phyloP scores from a whole-genome alignment of 148 eudicot species.

The Nepenthes gracilis region DNA sequence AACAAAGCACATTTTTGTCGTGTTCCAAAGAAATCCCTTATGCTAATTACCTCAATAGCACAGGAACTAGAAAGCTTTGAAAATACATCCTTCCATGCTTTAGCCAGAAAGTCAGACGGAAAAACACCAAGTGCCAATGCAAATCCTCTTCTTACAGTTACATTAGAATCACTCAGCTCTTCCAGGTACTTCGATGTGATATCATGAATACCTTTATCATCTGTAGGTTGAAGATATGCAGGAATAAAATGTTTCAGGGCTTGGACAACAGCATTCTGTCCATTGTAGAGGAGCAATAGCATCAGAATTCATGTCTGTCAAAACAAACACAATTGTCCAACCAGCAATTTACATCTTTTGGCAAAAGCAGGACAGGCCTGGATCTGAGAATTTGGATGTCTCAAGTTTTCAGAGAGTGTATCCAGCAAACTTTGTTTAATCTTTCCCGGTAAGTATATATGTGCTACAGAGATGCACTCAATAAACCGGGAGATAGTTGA shows the following conservation, averaged over 20 bases:
- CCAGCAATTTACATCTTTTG: background rate
- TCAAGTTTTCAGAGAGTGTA: slow-evolving; percentile 72
- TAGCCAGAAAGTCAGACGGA: slow-evolving; percentile 61
- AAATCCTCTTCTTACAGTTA: slow-evolving; percentile 90
- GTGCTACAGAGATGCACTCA: slow-evolving; percentile 59
- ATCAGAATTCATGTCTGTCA: background rate
- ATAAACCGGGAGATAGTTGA: slow-evolving; percentile 86
- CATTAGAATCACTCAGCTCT: slow-evolving; percentile 77
- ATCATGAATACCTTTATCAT: slow-evolving; percentile 39
- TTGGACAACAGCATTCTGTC: slow-evolving; percentile 73
- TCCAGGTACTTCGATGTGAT: slow-evolving; percentile 49
- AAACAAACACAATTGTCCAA: background rate
- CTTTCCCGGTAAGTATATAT: slow-evolving; percentile 46
- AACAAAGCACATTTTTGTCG: no score
- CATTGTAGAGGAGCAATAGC: slow-evolving; percentile 11
- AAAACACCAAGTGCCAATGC: slow-evolving; percentile 84
- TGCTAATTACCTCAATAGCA: slow-evolving; percentile 58
- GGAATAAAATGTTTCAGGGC: slow-evolving; percentile 70
- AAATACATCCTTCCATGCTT: slow-evolving; percentile 55
- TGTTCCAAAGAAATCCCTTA: background rate
- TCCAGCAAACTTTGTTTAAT: slow-evolving; percentile 69
- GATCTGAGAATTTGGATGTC: slow-evolving; percentile 88
- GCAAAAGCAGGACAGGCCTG: slow-evolving; percentile 52
- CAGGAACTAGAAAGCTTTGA: slow-evolving; percentile 65
- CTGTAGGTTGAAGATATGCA: slow-evolving; percentile 47